Evolutionary conservation across 192 early-diverging fungal genomes (phyloP).

Genomic region (Linnemannia elongata): DNA sequence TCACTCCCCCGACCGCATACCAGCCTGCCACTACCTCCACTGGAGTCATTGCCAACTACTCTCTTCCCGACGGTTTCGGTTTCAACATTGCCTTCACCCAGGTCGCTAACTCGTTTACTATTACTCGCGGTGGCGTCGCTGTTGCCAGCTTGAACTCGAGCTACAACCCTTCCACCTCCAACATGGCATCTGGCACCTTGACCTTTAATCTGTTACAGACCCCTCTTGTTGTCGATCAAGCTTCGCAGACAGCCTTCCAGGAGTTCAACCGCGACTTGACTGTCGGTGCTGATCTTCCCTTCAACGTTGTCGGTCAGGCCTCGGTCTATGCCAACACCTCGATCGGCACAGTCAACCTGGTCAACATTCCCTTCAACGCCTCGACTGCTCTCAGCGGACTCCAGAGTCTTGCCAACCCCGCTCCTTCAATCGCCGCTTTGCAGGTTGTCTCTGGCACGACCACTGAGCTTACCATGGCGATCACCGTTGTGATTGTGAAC

Average conservation of each 20-base stretch:
- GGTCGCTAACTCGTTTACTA: slow-evolving; percentile 21
- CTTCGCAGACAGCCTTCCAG: no score
- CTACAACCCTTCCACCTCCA: slow-evolving; percentile 33
- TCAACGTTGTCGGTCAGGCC: slow-evolving; percentile 40
- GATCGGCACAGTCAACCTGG: slow-evolving; percentile 59
- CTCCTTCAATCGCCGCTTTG: slow-evolving; percentile 58
- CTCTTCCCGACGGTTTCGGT: slow-evolving; percentile 65
- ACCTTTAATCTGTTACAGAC: slow-evolving; percentile 44
- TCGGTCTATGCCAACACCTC: slow-evolving; percentile 59
- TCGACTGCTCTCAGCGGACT: slow-evolving; percentile 59
- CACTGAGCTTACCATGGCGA: slow-evolving; percentile 52
- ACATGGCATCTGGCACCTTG: slow-evolving; percentile 42
- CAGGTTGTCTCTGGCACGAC: slow-evolving; percentile 60
- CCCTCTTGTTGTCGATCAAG: no score
- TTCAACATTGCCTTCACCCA: slow-evolving; percentile 44
- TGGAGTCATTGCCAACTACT: slow-evolving; percentile 32
- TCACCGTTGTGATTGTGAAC: slow-evolving; percentile 35
- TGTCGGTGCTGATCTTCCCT: slow-evolving; percentile 28
- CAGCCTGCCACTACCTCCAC: slow-evolving; percentile 24
- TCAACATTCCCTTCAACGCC: slow-evolving; percentile 56
- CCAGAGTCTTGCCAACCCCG: slow-evolving; percentile 57
- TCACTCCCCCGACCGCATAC: slow-evolving; percentile 13
- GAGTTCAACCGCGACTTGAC: no score
- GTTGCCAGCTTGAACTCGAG: slow-evolving; percentile 43
- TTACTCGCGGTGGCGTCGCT: slow-evolving; percentile 20